phyloP scores from a whole-genome alignment of 176 grass and related monocot species.

The Carex scoparia region DNA sequence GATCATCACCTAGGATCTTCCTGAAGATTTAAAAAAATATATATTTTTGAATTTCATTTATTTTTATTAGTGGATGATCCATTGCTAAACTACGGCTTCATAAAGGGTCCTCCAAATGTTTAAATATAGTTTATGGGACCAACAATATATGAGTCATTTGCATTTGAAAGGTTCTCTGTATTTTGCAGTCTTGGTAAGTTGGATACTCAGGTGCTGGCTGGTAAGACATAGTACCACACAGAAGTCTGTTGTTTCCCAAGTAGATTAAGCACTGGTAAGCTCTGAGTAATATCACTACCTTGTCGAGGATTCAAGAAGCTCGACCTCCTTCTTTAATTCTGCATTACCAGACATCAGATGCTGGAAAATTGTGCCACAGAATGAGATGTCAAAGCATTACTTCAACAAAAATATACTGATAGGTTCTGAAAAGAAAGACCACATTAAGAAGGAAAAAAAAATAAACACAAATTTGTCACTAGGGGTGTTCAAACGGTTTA shows the following conservation, averaged over 20 bases:
- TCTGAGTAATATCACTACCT: slow-evolving; percentile 35
- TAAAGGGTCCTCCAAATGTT: not conserved
- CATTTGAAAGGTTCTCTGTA: not conserved
- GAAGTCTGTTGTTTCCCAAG: not conserved
- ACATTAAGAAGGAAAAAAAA: not conserved
- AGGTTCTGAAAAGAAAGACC: not conserved
- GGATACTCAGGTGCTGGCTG: not conserved
- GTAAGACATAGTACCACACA: not conserved
- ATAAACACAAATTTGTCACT: not conserved
- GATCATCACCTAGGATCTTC: slow-evolving; percentile 55
- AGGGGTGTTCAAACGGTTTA: too few relatives aligned
- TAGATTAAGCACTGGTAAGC: not conserved
- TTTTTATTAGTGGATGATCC: not conserved
- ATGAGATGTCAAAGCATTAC: slow-evolving; percentile 6
- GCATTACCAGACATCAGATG: slow-evolving; percentile 44
- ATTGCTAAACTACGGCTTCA: not conserved
- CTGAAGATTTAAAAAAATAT: slow-evolving; percentile 22
- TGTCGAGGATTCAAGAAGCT: slow-evolving; percentile 40
- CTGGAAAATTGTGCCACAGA: slow-evolving; percentile 10
- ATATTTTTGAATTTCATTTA: not conserved
- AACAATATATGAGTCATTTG: not conserved
- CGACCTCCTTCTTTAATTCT: slow-evolving; percentile 48
- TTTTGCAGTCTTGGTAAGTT: not conserved
- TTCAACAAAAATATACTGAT: not conserved
- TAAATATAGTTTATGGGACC: not conserved